phyloP scores from a whole-genome alignment of 805 yeast species.

The Teunomyces panamensis region DNA sequence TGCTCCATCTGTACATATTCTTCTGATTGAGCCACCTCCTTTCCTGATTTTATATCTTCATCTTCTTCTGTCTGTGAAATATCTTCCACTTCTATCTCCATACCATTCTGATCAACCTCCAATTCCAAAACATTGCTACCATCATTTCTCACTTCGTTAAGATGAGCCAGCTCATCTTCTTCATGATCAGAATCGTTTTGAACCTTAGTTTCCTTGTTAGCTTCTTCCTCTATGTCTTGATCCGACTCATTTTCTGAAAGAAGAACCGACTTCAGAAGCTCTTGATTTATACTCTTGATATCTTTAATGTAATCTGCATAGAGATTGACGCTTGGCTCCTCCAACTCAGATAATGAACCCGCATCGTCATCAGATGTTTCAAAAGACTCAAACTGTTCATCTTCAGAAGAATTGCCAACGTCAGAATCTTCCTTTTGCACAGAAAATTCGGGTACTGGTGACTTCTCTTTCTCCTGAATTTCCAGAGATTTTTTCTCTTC shows the following conservation, averaged over 20 bases:
- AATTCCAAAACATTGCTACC: neutral
- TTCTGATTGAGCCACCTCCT: neutral
- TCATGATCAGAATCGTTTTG: neutral
- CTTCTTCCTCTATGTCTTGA: neutral
- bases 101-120: neutral
- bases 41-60: neutral
- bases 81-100: neutral
- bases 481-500: slow-evolving; percentile 4
- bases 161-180: neutral
- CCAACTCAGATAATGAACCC: slow-evolving; percentile 1
- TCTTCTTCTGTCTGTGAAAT: neutral
- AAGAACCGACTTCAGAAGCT: slow-evolving; percentile 7
- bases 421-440: neutral
- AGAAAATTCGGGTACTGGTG: neutral
- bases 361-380: neutral
- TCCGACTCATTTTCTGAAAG: slow-evolving; percentile 3
- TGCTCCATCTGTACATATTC: neutral
- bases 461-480: neutral
- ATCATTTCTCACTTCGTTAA: neutral
- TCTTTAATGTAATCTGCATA: slow-evolving; percentile 16
- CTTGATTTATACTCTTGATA: slow-evolving; percentile 15
- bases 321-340: neutral
- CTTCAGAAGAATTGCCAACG: neutral
- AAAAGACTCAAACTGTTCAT: neutral
- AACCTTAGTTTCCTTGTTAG: neutral